Conservation (phyloP, 345 rosid species). For the Cardamine chenopodiifolia region DNA sequence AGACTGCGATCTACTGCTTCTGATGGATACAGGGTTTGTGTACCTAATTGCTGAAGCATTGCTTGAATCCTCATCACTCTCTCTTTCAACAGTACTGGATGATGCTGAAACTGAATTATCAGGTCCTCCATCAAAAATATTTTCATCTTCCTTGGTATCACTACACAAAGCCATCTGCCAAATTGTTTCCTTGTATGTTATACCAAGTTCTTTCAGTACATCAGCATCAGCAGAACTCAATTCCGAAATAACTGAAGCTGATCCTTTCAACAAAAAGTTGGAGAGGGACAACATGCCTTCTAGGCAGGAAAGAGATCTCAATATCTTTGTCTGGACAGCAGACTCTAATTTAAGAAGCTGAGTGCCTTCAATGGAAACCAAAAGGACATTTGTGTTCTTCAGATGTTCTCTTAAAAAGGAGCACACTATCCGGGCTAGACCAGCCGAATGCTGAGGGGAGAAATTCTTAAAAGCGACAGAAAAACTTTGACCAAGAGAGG, state of each 20-base stretch:
- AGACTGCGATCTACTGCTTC: conserved; percentile 72
- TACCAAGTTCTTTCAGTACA: conserved; percentile 81
- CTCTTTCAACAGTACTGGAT: conserved; percentile 75
- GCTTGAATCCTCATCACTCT: conserved; percentile 74
- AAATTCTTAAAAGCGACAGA: conserved; percentile 90
- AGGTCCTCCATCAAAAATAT: conserved; percentile 56
- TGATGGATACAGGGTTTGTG: conserved; percentile 74
- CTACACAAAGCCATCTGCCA: conserved; percentile 86
- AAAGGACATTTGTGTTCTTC: conserved; percentile 57
- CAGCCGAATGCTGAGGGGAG: conserved; percentile 85
- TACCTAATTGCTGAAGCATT: conserved; percentile 68
- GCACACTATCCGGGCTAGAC: conserved; percentile 81
- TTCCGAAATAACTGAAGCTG: conserved; percentile 72
- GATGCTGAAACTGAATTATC: conserved; percentile 61
- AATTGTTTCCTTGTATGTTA: conserved; percentile 66
- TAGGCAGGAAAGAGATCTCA: conserved; percentile 75
- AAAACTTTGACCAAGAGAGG: conserved; percentile 77
- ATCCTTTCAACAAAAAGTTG: conserved; percentile 81
- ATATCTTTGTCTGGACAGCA: conserved; percentile 53
- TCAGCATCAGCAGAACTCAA: conserved; percentile 89
- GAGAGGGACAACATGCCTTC: conserved; percentile 79
- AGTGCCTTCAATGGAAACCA: conserved; percentile 61
- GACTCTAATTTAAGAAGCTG: conserved; percentile 66
- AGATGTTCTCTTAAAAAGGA: conserved; percentile 78
- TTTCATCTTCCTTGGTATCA: conserved; percentile 76